These are phyloP conservation scores for Aspergillus ellipticus DNA, from an alignment of 495 filamentous ascomycete genomes.

Conservation along the genomic window DNA sequence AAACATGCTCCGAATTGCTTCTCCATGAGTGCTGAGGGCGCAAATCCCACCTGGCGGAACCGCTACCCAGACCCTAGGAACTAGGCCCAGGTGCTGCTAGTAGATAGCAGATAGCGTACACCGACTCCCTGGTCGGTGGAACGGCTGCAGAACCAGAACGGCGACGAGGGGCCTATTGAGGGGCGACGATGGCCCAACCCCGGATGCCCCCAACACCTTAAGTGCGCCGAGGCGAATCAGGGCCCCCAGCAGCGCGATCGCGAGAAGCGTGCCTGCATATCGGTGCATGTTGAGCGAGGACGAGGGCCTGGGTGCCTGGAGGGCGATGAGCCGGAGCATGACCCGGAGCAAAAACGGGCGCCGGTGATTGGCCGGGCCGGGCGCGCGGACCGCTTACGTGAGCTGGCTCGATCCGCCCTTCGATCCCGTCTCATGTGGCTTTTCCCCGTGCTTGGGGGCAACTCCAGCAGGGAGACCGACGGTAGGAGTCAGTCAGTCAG, in stretches of 20 bases:
- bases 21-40: too few species aligned
- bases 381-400: conserved; percentile 26
- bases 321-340: background rate
- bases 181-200: background rate
- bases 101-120: too few species aligned
- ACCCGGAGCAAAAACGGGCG: background rate
- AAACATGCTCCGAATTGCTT: too few species aligned
- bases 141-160: background rate
- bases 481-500: too few species aligned
- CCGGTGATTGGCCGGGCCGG: background rate
- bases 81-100: too few species aligned
- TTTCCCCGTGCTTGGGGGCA: conserved; percentile 35
- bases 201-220: background rate
- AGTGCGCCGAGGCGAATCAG: background rate
- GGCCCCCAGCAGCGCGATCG: background rate
- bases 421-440: conserved; percentile 31
- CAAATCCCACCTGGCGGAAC: too few species aligned
- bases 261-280: conserved; percentile 4
- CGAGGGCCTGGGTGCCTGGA: background rate
- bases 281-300: background rate
- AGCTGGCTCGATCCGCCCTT: conserved; percentile 25
- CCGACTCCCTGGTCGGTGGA: too few species aligned
- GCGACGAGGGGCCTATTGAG: background rate
- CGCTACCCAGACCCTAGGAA: too few species aligned
- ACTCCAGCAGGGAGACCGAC: conserved; percentile 7